Evolutionary conservation across 495 filamentous ascomycete species (phyloP).

Genomic region (Parathielavia hyrcaniae): DNA sequence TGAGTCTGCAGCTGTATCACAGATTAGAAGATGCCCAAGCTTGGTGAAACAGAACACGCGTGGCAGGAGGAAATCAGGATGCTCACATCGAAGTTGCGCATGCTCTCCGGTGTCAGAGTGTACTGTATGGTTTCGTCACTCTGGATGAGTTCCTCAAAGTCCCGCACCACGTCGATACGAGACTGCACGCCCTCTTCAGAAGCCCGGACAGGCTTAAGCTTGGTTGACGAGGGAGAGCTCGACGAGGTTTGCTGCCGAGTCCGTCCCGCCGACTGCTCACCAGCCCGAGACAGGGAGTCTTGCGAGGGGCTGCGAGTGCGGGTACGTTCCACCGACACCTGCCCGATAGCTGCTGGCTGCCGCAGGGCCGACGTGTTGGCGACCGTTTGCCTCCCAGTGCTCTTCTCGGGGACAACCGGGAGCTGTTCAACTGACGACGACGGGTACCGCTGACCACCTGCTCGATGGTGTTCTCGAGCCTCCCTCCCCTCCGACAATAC

Average conservation of each 20-base stretch:
- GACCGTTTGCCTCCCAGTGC: slow-evolving; percentile 27
- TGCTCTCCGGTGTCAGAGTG: slow-evolving; percentile 82
- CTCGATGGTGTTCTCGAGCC: slow-evolving; percentile 10
- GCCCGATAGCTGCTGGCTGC: slow-evolving; percentile 32
- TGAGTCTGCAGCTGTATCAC: slow-evolving; percentile 22
- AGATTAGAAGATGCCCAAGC: slow-evolving; percentile 22
- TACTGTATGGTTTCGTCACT: slow-evolving; percentile 90
- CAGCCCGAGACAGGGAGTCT: slow-evolving; percentile 6
- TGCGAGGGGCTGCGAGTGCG: slow-evolving; percentile 23
- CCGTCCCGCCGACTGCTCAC: slow-evolving; percentile 16
- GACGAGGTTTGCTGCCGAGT: slow-evolving; percentile 31
- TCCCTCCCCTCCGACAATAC: slow-evolving; percentile 26
- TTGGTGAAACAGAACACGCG: not conserved
- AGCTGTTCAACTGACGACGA: slow-evolving; percentile 21
- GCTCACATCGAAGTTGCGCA: slow-evolving; percentile 78
- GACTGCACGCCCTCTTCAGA: slow-evolving; percentile 47
- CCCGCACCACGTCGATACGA: slow-evolving; percentile 39
- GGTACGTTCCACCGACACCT: slow-evolving; percentile 30
- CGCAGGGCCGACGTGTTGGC: slow-evolving; percentile 22
- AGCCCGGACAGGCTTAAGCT: slow-evolving; percentile 43
- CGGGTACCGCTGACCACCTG: not conserved
- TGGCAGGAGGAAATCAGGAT: not conserved
- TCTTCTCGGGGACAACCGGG: slow-evolving; percentile 40
- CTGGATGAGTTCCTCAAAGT: slow-evolving; percentile 82
- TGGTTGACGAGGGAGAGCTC: slow-evolving; percentile 38